Evolutionary conservation across 495 filamentous ascomycete genomes (phyloP).

Genomic region (Hyaloscypha finlandica): DNA sequence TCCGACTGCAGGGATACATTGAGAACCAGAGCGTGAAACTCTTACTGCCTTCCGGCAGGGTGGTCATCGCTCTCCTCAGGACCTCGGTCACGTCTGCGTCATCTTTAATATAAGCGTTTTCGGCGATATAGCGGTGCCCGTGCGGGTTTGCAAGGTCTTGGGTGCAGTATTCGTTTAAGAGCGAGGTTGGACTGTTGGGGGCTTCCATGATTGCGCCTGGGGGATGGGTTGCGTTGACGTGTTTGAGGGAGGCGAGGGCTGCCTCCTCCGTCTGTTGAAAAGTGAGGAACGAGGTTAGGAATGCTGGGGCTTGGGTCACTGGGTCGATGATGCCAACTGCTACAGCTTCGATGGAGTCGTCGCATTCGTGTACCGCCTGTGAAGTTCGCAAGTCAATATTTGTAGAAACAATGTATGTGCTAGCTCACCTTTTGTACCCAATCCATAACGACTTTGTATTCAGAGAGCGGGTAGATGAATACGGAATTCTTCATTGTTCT

Average conservation of each 20-base stretch:
- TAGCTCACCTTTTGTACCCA: slow-evolving; percentile 41
- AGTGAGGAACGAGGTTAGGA: slow-evolving; percentile 45
- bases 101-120: slow-evolving; percentile 51
- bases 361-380: slow-evolving; percentile 39
- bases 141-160: slow-evolving; percentile 45
- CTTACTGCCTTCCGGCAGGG: slow-evolving; percentile 41
- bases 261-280: slow-evolving; percentile 41
- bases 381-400: not conserved
- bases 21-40: slow-evolving; percentile 48
- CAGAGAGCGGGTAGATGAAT: slow-evolving; percentile 45
- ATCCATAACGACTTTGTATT: slow-evolving; percentile 43
- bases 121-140: slow-evolving; percentile 47
- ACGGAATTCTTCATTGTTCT: slow-evolving; percentile 42
- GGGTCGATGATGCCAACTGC: slow-evolving; percentile 39
- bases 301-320: slow-evolving; percentile 29
- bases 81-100: slow-evolving; percentile 43
- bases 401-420: not conserved
- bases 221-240: slow-evolving; percentile 40
- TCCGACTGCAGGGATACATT: slow-evolving; percentile 48
- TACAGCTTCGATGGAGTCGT: slow-evolving; percentile 46
- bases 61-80: slow-evolving; percentile 46
- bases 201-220: slow-evolving; percentile 34
- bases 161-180: slow-evolving; percentile 38
- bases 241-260: slow-evolving; percentile 37
- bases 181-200: slow-evolving; percentile 41